Evolutionary conservation across 441 rosid species (phyloP), one percentile per base, ranked within the genome.

Genomic region (Gossypium gossypioides): DNA sequence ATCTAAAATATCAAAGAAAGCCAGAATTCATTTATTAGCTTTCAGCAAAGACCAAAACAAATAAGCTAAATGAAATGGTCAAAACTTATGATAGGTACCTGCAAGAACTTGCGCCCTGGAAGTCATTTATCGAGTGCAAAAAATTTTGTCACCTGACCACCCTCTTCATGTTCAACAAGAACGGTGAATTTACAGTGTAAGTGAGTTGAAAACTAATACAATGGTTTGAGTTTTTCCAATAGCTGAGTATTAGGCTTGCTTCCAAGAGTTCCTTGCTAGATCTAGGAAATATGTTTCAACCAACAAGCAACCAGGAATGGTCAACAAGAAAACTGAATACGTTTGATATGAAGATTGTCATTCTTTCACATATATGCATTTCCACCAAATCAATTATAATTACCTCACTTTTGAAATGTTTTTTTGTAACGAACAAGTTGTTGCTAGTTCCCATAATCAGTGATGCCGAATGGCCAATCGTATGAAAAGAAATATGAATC

Each of bases 141-240:
- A 29, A 29, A 29, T 29, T 29, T 94, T 3, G 96, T 92, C 54
- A 87, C 68, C 3, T 84, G 76, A 10, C 93, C 97, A 77, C 80
- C 84, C 48, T 80, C 82, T 13, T 91, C 90, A 64, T 92, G 99
- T 74, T 89, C 89, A 82, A 94, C 91, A 75, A 87, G 79, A 78
- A 96, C 96, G 63, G 94, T 79, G 78, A 94, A 92, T 78, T 92
- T 88, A 79, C 94, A 90, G 81, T 90, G 97, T 40, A 94, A 82
- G 75, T 94, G 97, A 83, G 96, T 97, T 12, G 97, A 89, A 83
- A 94, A 94, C 99, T 97, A 92, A 77, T 87, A 89, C 64, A 73
- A 72, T 10, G 96, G 97, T 75, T 84, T 94, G 65, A 92, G 77
- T 75, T 90, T 88, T 76, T 87, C 86, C 37, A 94, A 82, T 81